Evolutionary conservation across 495 filamentous ascomycete genomes (phyloP), one percentile per base, ranked within the genome.

Genomic region (Physcia stellaris): DNA sequence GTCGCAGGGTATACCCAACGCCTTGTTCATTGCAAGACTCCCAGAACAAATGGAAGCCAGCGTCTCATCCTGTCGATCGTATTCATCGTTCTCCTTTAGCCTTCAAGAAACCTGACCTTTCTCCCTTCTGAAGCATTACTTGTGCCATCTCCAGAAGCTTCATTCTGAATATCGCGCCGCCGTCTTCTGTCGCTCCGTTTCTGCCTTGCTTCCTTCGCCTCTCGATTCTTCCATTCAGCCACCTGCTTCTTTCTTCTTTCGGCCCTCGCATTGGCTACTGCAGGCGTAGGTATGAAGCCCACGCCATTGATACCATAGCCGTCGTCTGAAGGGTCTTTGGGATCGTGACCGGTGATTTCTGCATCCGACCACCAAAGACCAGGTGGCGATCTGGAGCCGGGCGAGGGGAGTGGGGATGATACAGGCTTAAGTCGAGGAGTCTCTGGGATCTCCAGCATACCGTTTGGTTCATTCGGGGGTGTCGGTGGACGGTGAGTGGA

Each of bases 301-400:
- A 96, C 80, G 11, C 88, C 88, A 56, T 92, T 84, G 46, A 86
- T 83, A 26, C 80, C 80, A 24, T 80, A 80, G 19, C 80, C 80
- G 56, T 86, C 80, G 46, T 85, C 81, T 39, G 69, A 73, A 27
- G 76, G 77, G 53, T 85, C 81, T 22, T 67, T 67, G 2, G 78
- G 77, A 46, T 80, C 67, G 52, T 90, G 80, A 13, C 85, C 75
- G 0, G 85, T 92, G 43, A 92, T 88, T 48, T 93, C 85, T 39
- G 77, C 66, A 44, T 85, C 80, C 49, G 76, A 78, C 85, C 84
- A 90, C 24, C 82, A 86, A 42, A 86, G 50, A 35, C 60, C 56
- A 63, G 57, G 68, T 51, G 54, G 48, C 38, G 50, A 37, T 43
- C 59, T 52, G 47, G 56, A 30, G 32, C 29, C 39, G 57, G 20